A percentile compares a stretch with the other conserved stretches of the same genome.
phyloP scores from a whole-genome alignment of 257 asterid species.

The Leptodermis oblonga region DNA sequence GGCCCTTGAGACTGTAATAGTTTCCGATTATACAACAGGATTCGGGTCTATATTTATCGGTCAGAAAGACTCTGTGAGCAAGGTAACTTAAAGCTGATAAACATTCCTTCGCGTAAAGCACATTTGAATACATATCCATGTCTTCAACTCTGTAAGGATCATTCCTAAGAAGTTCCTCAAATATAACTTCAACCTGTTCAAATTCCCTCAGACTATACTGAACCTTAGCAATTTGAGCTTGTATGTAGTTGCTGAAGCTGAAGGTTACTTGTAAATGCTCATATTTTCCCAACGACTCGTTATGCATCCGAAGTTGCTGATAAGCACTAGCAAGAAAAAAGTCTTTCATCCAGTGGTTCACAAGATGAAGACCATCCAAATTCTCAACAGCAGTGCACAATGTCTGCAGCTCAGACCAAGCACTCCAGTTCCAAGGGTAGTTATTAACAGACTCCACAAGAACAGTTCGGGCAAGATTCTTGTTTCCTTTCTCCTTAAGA shows the following conservation, averaged over 20 bases:
- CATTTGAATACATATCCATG: constrained; percentile 96
- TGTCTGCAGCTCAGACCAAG: constrained; percentile 87
- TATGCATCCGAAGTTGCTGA: constrained; percentile 84
- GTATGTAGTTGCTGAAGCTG: constrained; percentile 74
- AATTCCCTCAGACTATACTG: constrained; percentile 82
- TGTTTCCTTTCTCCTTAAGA: constrained; percentile 87
- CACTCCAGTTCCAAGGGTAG: constrained; percentile 99
- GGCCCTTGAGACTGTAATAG: constrained; percentile 91
- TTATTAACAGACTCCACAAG: constrained; percentile 76
- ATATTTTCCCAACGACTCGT: constrained; percentile 61
- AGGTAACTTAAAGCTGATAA: constrained; percentile 83
- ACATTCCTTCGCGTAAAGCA: constrained; percentile 89
- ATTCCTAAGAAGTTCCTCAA: constrained; percentile 75
- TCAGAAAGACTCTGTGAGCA: constrained; percentile 79
- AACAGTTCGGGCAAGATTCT: constrained; percentile 67
- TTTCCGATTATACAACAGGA: constrained; percentile 90
- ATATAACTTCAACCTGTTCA: constrained; percentile 86
- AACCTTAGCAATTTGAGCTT: constrained; percentile 85
- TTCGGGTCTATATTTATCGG: constrained; percentile 90
- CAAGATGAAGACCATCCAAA: constrained; percentile 59
- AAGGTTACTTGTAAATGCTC: constrained; percentile 79
- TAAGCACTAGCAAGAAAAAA: constrained; percentile 85
- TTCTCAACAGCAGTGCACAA: constrained; percentile 67
- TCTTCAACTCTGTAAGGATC: constrained; percentile 91
- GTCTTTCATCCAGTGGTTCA: constrained; percentile 94